A percentile compares a stretch with the other conserved stretches of the same genome.
Evolutionary conservation across 192 early-diverging fungal genomes (phyloP).

Genomic region (Geranomyces variabilis): DNA sequence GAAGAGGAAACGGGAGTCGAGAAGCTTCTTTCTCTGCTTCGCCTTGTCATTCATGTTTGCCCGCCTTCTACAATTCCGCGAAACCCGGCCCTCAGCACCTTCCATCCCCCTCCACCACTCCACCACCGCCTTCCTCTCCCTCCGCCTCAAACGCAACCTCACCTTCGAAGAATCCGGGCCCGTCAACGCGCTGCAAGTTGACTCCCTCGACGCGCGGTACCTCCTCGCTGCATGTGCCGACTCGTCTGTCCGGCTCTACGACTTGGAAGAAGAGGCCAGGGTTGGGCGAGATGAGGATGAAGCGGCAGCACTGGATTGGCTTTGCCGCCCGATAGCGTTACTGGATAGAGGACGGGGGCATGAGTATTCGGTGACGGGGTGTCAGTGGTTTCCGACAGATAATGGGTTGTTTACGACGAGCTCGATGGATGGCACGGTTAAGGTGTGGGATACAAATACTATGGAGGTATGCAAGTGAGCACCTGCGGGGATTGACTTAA

Average conservation of each 20-base stretch:
- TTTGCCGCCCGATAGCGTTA: constrained; percentile 33
- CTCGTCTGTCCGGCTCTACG: constrained; percentile 61
- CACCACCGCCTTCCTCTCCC: not conserved
- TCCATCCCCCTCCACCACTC: not conserved
- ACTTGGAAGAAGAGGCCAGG: constrained; percentile 52
- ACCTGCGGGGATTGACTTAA: not conserved
- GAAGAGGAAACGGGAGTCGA: too few species aligned
- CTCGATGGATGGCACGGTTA: constrained; percentile 76
- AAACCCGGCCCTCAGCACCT: not conserved
- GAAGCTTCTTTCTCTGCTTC: too few species aligned
- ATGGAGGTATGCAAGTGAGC: constrained; percentile 58
- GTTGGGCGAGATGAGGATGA: not conserved
- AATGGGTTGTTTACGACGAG: constrained; percentile 81
- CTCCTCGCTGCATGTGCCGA: constrained; percentile 67
- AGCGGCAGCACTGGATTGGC: not conserved
- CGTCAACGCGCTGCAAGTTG: constrained; percentile 57
- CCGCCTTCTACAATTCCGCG: constrained; percentile 6
- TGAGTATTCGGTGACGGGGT: constrained; percentile 65
- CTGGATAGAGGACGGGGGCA: constrained; percentile 54
- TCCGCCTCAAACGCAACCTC: not conserved
- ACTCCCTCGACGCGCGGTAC: constrained; percentile 57
- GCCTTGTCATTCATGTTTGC: too few species aligned
- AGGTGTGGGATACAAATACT: constrained; percentile 79
- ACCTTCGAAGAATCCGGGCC: constrained; percentile 19
- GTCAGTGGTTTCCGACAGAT: constrained; percentile 84